These are phyloP conservation scores for Adansonia rubrostipa DNA, from an alignment of 441 rosid species.

Conservation along the genomic window DNA sequence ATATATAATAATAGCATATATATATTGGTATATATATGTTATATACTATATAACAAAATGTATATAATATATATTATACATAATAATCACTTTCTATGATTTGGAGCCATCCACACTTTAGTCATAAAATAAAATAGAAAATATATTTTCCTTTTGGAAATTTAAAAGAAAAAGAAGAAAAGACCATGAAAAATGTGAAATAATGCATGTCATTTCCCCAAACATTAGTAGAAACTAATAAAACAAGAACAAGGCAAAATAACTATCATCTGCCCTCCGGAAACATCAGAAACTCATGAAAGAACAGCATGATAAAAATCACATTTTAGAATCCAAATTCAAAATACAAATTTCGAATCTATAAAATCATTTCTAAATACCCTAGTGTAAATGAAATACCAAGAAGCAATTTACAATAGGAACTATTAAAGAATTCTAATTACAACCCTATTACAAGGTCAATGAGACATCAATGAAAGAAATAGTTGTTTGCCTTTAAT, in stretches of 20 bases:
- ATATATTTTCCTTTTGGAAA: background rate
- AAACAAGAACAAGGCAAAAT: background rate
- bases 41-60: background rate
- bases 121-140: background rate
- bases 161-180: background rate
- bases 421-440: too few relatives aligned
- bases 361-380: background rate
- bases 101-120: background rate
- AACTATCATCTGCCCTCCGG: background rate
- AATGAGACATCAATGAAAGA: too few relatives aligned
- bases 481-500: too few relatives aligned
- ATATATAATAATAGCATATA: too few relatives aligned
- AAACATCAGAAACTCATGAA: background rate
- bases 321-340: background rate
- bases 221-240: background rate
- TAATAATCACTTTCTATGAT: background rate
- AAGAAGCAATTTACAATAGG: too few relatives aligned
- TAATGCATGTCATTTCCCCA: background rate
- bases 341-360: background rate
- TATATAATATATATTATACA: background rate
- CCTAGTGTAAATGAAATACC: too few relatives aligned
- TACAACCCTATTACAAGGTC: too few relatives aligned
- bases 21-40: too few relatives aligned
- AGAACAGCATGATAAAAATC: background rate
- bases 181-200: background rate